Evolutionary conservation across 805 yeast species (phyloP).

Genomic region (Barnettozyma sucrosica): DNA sequence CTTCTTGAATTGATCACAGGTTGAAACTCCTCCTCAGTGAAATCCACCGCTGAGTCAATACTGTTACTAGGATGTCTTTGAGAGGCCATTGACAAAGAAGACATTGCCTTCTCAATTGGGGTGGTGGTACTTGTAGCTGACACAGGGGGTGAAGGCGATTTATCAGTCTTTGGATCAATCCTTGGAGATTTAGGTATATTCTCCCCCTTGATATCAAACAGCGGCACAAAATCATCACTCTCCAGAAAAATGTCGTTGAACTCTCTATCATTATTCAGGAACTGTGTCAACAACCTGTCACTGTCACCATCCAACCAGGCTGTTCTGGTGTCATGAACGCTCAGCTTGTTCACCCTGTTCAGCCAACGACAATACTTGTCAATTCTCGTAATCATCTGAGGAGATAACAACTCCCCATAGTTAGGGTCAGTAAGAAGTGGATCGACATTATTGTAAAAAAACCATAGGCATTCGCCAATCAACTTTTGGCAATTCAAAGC

Average conservation of each 20-base stretch:
- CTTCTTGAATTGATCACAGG: slow-evolving; percentile 29
- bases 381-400: slow-evolving; percentile 18
- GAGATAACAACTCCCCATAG: slow-evolving; percentile 18
- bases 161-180: slow-evolving; percentile 11
- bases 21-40: slow-evolving; percentile 28
- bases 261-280: slow-evolving; percentile 29
- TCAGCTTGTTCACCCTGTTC: slow-evolving; percentile 21
- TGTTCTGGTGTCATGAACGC: slow-evolving; percentile 7
- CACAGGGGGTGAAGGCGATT: slow-evolving; percentile 7
- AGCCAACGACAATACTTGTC: slow-evolving; percentile 34
- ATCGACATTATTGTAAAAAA: slow-evolving; percentile 59
- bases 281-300: slow-evolving; percentile 28
- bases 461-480: slow-evolving; percentile 59
- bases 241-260: slow-evolving; percentile 40
- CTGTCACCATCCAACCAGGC: slow-evolving; percentile 30
- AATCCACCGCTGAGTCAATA: slow-evolving; percentile 26
- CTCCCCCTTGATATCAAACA: slow-evolving; percentile 28
- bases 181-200: slow-evolving; percentile 12
- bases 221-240: slow-evolving; percentile 31
- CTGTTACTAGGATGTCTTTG: slow-evolving; percentile 10
- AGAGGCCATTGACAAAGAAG: slow-evolving; percentile 4
- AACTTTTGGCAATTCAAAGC: slow-evolving; percentile 47
- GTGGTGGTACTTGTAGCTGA: neutral
- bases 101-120: neutral
- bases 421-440: slow-evolving; percentile 41